Evolutionary conservation across 1,284 basidiomycete species (phyloP).

Genomic region (Apiotrichum domesticum): DNA sequence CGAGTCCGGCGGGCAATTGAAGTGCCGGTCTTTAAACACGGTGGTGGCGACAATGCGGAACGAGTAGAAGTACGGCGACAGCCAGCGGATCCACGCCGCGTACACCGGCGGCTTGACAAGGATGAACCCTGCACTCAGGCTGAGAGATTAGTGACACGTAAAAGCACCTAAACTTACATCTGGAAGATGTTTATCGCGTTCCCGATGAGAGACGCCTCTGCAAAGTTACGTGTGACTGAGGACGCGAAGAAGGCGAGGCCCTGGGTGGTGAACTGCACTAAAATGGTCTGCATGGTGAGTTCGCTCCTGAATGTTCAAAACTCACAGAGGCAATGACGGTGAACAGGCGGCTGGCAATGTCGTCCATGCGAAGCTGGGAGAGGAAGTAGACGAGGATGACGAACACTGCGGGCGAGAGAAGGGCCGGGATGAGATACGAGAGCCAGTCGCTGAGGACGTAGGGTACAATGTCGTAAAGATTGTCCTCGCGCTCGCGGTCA

Average conservation of each 20-base stretch:
- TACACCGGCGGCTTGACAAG: conserved; percentile 47
- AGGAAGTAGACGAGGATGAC: conserved; percentile 46
- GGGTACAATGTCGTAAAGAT: conserved; percentile 41
- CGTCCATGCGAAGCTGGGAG: conserved; percentile 40
- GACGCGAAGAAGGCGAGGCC: conserved; percentile 46
- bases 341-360: conserved; percentile 46
- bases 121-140: conserved; percentile 38
- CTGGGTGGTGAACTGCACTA: conserved; percentile 47
- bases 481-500: conserved; percentile 50
- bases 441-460: conserved; percentile 46
- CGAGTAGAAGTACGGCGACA: conserved; percentile 40
- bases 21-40: conserved; percentile 46
- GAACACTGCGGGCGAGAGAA: conserved; percentile 43
- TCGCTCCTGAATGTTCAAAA: background rate
- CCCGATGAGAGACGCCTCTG: conserved; percentile 42
- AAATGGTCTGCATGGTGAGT: conserved; percentile 20
- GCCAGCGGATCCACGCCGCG: conserved; percentile 49
- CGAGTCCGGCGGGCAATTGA: conserved; percentile 44
- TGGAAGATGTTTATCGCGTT: conserved; percentile 41
- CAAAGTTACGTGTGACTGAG: conserved; percentile 43
- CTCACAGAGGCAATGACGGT: conserved; percentile 42
- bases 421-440: conserved; percentile 40
- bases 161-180: conserved; percentile 5
- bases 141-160: background rate
- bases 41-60: conserved; percentile 43